Evolutionary conservation across 108 stramenopile species (phyloP).

Genomic region (Nitzschia palea): DNA sequence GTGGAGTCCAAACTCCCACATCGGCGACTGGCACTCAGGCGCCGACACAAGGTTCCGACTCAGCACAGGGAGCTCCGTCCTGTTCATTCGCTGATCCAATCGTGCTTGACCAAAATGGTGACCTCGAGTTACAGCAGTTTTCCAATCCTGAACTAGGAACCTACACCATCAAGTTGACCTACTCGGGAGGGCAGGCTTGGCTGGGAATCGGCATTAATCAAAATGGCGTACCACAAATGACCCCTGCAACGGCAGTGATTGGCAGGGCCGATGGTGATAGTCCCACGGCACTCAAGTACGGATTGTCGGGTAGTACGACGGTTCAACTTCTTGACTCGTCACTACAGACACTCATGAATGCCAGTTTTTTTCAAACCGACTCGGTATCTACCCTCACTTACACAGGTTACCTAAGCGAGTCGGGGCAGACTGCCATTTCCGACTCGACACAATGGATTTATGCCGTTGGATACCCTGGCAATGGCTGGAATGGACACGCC

Average conservation of each 20-base stretch:
- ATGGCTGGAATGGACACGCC: background rate
- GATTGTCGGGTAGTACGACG: too few species aligned
- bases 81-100: conserved; percentile 14
- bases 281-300: too few species aligned
- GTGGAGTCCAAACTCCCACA: too few species aligned
- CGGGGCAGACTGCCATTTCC: background rate
- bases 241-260: background rate
- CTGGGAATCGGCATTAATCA: background rate
- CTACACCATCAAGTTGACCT: background rate
- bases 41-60: too few species aligned
- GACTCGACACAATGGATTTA: conserved; percentile 1
- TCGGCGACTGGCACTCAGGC: too few species aligned
- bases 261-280: background rate
- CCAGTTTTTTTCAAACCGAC: background rate
- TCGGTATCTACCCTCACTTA: background rate
- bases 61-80: too few species aligned
- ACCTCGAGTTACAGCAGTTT: background rate
- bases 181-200: background rate
- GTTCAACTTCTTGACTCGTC: too few species aligned
- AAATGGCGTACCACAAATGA: background rate
- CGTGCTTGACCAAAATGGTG: background rate
- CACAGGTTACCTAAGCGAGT: background rate
- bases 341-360: too few species aligned
- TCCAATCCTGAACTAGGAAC: background rate
- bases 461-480: background rate